A percentile compares a stretch with the other conserved stretches of the same genome.
phyloP scores from a whole-genome alignment of 1,139 yeast species.

The Nakaseomyces bracarensis region DNA sequence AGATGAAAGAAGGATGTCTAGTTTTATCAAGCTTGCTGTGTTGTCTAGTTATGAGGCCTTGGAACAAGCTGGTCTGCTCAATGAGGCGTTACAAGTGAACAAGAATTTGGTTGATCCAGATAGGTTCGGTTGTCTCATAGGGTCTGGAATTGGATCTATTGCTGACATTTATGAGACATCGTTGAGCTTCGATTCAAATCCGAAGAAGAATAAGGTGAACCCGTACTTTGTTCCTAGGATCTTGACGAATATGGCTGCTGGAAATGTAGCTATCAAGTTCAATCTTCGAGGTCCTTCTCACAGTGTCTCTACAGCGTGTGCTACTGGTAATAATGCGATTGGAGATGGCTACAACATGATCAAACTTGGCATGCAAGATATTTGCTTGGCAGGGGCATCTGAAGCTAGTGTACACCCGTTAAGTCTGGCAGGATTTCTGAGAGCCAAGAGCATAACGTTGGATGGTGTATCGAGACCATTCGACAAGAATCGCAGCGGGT shows the following conservation, averaged over 20 bases:
- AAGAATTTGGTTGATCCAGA: conserved; percentile 20
- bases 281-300: conserved; percentile 81
- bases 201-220: conserved; percentile 59
- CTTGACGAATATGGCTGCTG: conserved; percentile 90
- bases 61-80: conserved; percentile 43
- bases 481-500: conserved; percentile 70
- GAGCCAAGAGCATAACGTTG: conserved; percentile 76
- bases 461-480: conserved; percentile 75
- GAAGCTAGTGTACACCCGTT: conserved; percentile 85
- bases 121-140: conserved; percentile 66
- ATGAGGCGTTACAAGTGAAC: not conserved
- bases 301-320: conserved; percentile 90
- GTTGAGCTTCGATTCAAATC: conserved; percentile 37
- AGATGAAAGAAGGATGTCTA: conserved; percentile 50
- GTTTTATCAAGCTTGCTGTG: conserved; percentile 71
- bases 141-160: conserved; percentile 89
- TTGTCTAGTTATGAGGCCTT: conserved; percentile 75
- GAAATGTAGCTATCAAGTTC: conserved; percentile 73
- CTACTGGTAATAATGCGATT: conserved; percentile 88
- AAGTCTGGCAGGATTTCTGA: conserved; percentile 82
- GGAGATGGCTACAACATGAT: conserved; percentile 89
- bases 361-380: conserved; percentile 69
- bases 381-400: conserved; percentile 87
- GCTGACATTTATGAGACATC: conserved; percentile 61
- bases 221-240: conserved; percentile 83